Evolutionary conservation across 495 filamentous ascomycete genomes (phyloP), one percentile per base, ranked within the genome.

Genomic region (Achaetomiella virescens): DNA sequence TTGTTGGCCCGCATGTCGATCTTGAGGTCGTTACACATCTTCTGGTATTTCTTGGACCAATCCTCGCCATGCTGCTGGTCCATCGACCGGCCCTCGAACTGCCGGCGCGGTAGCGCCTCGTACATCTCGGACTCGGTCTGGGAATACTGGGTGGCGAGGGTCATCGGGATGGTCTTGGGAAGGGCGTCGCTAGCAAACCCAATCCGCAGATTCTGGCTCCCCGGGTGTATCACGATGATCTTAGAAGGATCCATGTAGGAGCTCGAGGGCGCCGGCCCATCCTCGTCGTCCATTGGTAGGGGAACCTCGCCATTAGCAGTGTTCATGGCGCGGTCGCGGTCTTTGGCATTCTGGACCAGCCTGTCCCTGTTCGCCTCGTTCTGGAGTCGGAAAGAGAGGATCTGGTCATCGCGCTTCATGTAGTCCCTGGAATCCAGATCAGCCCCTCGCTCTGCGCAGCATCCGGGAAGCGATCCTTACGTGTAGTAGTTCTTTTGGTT

Each of bases 401-500:
- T 87, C 74, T 98, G 93, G 60, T 98, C 93, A 71, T 98, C 93
- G 62, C 95, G 84, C 77, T 98, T 98, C 64, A 97, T 87, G 63
- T 95, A 98, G 63, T 98, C 93, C 35, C 91, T 96, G 59, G 6
- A 35, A 22, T 49, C 37, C 21, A 20, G 14, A 65, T 70, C 48
- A 72, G 66, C 36, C 7, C 31, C 22, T 43, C 24, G 17, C 5
- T 18, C 31, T 33, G 15, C 20, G 35, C n/a, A 25, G 20, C 40
- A 25, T 33, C 20, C 14, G 18, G 11, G 17, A 38, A 20, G 51
- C 49, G 20, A 78, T 33, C n/a, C 90, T 52, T 79, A 96, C 90
- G 93, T 98, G 65, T 98, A 98, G 72, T 98, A 98, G 71, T 98
- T 98, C 73, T 98, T 98, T 66, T 98, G 93, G 66, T 98, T 98